Base-by-base conservation (phyloP, 306 rosid species). In the Hylodesmum podocarpum region DNA sequence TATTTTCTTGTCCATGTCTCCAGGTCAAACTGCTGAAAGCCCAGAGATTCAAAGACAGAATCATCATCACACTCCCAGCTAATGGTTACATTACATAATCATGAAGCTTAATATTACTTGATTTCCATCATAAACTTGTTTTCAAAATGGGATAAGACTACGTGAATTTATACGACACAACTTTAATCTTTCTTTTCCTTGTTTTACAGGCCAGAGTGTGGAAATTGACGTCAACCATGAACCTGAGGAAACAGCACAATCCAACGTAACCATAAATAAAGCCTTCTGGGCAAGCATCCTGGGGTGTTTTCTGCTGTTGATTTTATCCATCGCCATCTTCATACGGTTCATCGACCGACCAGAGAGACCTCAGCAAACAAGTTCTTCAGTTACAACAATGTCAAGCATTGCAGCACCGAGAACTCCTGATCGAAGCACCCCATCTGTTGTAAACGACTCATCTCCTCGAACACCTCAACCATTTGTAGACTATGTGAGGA, bases 401-500 rank as follows among this genome's bases (percentile, higher is more conserved):
- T 63, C 91, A 63, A 81, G 75, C 73, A 21, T 55, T 47, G 82
- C 86, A 25, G 80, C 87, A 13, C 93, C 96, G 4, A 15, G 24
- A 61, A 92, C 96, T 14, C 95, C 97, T 12, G 88, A 70, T 57
- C 88, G 82, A 49, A 74, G 85, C 80, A 85, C 83, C 43, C 81
- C 91, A 11, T 73, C 64, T 11, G 76, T 64, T 70, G 22, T 15
- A 46, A 78, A 70, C 0, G 93, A 95, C 55, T 78, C 65, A 77
- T 92, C 98, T 67, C 98, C 97, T 73, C 88, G 87, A 72, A 94
- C 96, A 5, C 98, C 98, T 9, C 93, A 89, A 90, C 98, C 97
- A 3, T 94, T 92, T 64, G 90, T 94, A 33, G 97, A 94, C 80
- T 94, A 94, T 8, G 97, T 94, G 28, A 81, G 97, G 77, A 91